Base-by-base conservation (phyloP, 2,329 filamentous ascomycete species). In the Fusarium sp. region DNA sequence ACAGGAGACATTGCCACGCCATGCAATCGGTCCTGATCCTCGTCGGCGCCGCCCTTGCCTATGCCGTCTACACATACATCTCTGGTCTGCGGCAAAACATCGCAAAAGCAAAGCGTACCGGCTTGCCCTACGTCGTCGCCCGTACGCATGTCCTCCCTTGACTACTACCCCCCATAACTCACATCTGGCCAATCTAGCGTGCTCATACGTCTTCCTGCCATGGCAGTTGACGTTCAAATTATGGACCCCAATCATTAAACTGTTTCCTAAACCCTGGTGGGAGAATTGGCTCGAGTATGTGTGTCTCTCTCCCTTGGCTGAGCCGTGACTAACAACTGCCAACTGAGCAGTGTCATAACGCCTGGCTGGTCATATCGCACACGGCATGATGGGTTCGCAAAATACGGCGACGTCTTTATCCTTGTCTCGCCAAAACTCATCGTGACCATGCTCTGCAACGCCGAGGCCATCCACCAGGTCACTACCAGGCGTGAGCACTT, bases 401-500 rank as follows among this genome's bases (percentile, higher is more conserved):
- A 83, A 14, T 74, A 88, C 9, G 89, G 87, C 44, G 90, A 93
- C 70, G 83, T 85, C 11, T 90, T 92, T 72, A 70, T 93, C 7
- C 72, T 88, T n/a, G 89, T 90, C 7, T 84, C 87, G 0, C 89
- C 90, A 0, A 80, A 81, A 7, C 77, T 76, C 33, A 81, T 88
- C 14, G 75, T 83, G 16, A 70, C 91, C 34, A 86, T 84, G 69
- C 87, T 87, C 5, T 85, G 87, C 42, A 88, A 90, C 76, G 85
- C 91, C 14, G 89, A 90, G 64, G 86, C 85, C 16, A 87, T 92
- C 60, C 83, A 83, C 61, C 89, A 92, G 75, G 85, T 95, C 58
- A 87, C 88, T 1, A 82, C 84, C 4, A 83, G 89, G 50, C 85
- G 91, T 44, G 90, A 91, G 51, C 86, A 89, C 65, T 94, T 94